Conservation (phyloP, 1,139 yeast genomes). For the Hemisphaericaspora subhashii region DNA sequence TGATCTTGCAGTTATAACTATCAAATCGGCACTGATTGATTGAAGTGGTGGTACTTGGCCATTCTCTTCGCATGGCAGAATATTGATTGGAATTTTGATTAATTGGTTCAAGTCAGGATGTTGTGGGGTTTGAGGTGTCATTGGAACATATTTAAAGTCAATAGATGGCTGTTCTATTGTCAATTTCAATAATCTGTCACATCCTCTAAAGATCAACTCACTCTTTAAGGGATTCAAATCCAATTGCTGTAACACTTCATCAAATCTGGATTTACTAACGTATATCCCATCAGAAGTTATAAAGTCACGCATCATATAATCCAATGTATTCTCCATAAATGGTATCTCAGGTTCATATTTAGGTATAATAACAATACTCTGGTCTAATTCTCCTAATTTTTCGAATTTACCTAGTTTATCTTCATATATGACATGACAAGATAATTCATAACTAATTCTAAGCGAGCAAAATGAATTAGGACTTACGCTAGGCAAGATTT, state of each 20-base stretch:
- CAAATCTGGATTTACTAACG: slow-evolving; percentile 8
- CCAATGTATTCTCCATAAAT: slow-evolving; percentile 1
- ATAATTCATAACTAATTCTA: slow-evolving; percentile 7
- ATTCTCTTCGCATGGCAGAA: not conserved
- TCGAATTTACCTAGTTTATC: not conserved
- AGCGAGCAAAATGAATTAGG: slow-evolving; percentile 2
- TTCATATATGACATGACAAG: slow-evolving; percentile 7
- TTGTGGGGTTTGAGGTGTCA: not conserved
- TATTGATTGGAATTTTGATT: slow-evolving; percentile 3
- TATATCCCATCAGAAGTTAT: slow-evolving; percentile 1
- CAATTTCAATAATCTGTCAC: slow-evolving; percentile 1
- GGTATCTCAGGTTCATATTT: slow-evolving; percentile 1
- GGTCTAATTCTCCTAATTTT: slow-evolving; percentile 3
- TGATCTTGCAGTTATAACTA: slow-evolving; percentile 33
- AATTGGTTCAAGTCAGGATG: slow-evolving; percentile 4
- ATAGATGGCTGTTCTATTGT: slow-evolving; percentile 3
- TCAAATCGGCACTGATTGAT: slow-evolving; percentile 27
- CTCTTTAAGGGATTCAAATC: slow-evolving; percentile 3
- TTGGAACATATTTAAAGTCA: slow-evolving; percentile 5
- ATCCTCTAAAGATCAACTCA: not conserved
- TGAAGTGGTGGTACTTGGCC: slow-evolving; percentile 18
- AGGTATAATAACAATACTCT: slow-evolving; percentile 3
- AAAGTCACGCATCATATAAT: not conserved
- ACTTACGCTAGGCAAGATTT: slow-evolving; percentile 10
- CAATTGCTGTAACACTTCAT: slow-evolving; percentile 4